phyloP scores from a whole-genome alignment of 2,329 filamentous ascomycete species.

The Microdochium paspali region DNA sequence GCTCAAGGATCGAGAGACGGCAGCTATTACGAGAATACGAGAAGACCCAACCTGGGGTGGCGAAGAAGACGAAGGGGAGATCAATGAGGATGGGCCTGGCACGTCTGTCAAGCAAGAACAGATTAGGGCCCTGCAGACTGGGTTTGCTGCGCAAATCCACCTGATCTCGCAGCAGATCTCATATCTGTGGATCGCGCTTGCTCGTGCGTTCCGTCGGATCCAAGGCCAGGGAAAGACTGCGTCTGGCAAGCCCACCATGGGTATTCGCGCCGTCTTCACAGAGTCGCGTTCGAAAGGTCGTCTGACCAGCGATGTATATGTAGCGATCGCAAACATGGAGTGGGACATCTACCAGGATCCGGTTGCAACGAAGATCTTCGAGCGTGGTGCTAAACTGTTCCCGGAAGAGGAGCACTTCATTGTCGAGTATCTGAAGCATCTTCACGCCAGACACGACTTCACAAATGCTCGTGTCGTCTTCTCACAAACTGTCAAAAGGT shows the following conservation, averaged over 20 bases:
- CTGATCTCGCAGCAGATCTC: conserved; percentile 79
- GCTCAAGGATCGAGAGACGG: conserved; percentile 52
- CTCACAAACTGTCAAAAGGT: conserved; percentile 80
- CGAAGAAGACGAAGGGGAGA: conserved; percentile 23
- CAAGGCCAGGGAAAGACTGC: conserved; percentile 66
- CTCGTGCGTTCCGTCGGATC: conserved; percentile 86
- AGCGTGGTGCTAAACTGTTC: conserved; percentile 86
- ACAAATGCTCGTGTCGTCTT: conserved; percentile 90
- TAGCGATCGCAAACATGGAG: conserved; percentile 86
- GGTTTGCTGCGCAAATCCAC: conserved; percentile 63
- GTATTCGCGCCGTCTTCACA: conserved; percentile 79
- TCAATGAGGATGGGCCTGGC: conserved; percentile 41
- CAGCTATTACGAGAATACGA: conserved; percentile 47
- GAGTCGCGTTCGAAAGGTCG: conserved; percentile 82
- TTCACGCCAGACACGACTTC: conserved; percentile 85
- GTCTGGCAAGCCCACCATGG: conserved; percentile 42
- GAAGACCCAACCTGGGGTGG: conserved; percentile 33
- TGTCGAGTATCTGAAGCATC: conserved; percentile 89
- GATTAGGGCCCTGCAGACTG: conserved; percentile 51
- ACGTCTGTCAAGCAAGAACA: conserved; percentile 56
- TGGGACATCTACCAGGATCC: conserved; percentile 93
- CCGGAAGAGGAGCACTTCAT: conserved; percentile 90
- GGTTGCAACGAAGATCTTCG: conserved; percentile 90
- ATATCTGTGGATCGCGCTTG: conserved; percentile 89
- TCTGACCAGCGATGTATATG: conserved; percentile 89